Evolutionary conservation across 441 rosid species (phyloP).

Genomic region (Iberis amara): DNA sequence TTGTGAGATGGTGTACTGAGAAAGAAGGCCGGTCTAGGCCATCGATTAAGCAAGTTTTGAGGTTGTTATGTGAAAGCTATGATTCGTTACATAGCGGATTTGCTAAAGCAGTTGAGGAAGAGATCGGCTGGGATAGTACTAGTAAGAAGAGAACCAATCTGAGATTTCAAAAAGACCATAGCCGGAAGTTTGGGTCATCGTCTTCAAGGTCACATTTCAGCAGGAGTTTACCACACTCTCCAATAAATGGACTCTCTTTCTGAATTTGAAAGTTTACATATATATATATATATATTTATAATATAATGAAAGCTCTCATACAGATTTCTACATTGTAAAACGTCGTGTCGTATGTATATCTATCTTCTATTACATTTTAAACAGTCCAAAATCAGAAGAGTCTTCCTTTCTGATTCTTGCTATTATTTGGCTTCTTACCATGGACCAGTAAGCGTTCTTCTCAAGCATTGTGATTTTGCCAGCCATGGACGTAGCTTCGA

Average conservation of each 20-base stretch:
- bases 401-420: constrained; percentile 18
- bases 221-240: constrained; percentile 84
- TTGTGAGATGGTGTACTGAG: constrained; percentile 84
- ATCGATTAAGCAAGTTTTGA: constrained; percentile 76
- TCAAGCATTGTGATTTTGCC: constrained; percentile 46
- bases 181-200: constrained; percentile 62
- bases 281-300: neutral
- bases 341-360: constrained; percentile 26
- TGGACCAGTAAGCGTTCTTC: constrained; percentile 67
- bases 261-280: constrained; percentile 26
- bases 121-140: constrained; percentile 36
- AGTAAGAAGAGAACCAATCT: constrained; percentile 43
- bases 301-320: neutral
- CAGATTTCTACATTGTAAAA: constrained; percentile 26
- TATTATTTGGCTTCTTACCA: constrained; percentile 35
- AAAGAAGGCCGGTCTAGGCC: constrained; percentile 79
- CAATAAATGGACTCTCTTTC: constrained; percentile 31
- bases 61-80: constrained; percentile 71
- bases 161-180: constrained; percentile 51
- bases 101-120: constrained; percentile 52
- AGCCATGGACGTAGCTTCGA: constrained; percentile 34
- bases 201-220: constrained; percentile 78
- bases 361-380: constrained; percentile 20
- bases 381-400: constrained; percentile 14
- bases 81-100: constrained; percentile 74